Evolutionary conservation across 169 alveolate species (phyloP).

Genomic region (Plasmodium chabaudi): DNA sequence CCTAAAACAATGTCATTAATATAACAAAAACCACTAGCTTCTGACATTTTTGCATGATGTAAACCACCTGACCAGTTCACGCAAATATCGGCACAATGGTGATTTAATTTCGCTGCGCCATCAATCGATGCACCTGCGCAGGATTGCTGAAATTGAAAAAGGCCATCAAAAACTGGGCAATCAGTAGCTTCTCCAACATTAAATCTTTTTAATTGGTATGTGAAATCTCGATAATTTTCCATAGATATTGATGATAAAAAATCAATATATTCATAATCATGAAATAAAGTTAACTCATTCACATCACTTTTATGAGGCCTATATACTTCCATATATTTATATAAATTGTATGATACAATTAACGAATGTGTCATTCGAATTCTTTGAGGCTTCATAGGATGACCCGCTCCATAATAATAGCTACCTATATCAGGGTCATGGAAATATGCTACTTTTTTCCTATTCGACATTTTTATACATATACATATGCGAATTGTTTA

Average conservation of each 20-base stretch:
- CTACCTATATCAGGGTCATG: conserved; percentile 97
- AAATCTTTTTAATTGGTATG: conserved; percentile 90
- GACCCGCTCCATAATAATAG: conserved; percentile 99
- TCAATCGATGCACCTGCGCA: conserved; percentile 98
- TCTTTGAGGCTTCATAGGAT: conserved; percentile 99
- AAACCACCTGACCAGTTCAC: conserved; percentile 99
- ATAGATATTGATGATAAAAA: conserved; percentile 89
- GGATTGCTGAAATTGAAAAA: conserved; percentile 96
- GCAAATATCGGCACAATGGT: conserved; percentile 95
- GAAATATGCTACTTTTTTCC: conserved; percentile 91
- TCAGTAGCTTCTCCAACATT: conserved; percentile 97
- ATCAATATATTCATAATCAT: conserved; percentile 95
- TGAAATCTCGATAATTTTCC: conserved; percentile 89
- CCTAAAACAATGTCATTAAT: conserved; percentile 98
- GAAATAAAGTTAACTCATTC: conserved; percentile 96
- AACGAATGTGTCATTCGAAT: conserved; percentile 99
- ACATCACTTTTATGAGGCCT: conserved; percentile 97
- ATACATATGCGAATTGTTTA: background rate
- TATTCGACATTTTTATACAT: conserved; percentile 73
- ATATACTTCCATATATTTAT: conserved; percentile 96
- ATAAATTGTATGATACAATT: conserved; percentile 95
- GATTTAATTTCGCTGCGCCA: conserved; percentile 95
- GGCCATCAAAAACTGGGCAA: conserved; percentile 98
- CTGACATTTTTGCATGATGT: conserved; percentile 97
- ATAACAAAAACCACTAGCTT: conserved; percentile 99